Conservation (phyloP, 345 rosid genomes). For the Murraya paniculata region DNA sequence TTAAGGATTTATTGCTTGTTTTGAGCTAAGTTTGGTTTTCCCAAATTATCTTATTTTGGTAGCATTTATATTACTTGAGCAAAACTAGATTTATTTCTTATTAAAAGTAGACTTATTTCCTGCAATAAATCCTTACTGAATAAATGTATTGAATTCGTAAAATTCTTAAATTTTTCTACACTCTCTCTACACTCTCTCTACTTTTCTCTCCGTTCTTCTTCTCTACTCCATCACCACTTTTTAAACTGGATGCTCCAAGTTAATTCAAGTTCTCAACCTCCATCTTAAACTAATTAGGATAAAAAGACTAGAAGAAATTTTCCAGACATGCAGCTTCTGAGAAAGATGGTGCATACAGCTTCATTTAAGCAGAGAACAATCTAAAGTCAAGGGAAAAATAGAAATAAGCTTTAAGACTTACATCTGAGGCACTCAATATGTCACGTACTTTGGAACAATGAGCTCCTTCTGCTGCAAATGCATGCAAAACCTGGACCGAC, state of each 20-base stretch:
- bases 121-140: too few relatives aligned
- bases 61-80: neutral
- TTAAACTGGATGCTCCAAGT: neutral
- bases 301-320: neutral
- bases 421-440: constrained; percentile 83
- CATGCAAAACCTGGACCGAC: constrained; percentile 75
- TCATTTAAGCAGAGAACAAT: neutral
- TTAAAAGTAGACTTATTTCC: neutral
- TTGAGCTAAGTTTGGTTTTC: neutral
- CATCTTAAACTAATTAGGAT: neutral
- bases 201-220: neutral
- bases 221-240: neutral
- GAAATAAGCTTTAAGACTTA: constrained; percentile 36
- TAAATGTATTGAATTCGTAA: too few relatives aligned
- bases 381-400: neutral
- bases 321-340: neutral
- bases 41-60: neutral
- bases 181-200: neutral
- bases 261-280: neutral
- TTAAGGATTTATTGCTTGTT: neutral
- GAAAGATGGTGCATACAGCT: neutral
- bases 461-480: constrained; percentile 97
- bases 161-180: too few relatives aligned
- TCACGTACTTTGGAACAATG: constrained; percentile 87
- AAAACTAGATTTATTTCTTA: neutral